Conservation (phyloP, 805 yeast genomes). For the Candida boleticola region DNA sequence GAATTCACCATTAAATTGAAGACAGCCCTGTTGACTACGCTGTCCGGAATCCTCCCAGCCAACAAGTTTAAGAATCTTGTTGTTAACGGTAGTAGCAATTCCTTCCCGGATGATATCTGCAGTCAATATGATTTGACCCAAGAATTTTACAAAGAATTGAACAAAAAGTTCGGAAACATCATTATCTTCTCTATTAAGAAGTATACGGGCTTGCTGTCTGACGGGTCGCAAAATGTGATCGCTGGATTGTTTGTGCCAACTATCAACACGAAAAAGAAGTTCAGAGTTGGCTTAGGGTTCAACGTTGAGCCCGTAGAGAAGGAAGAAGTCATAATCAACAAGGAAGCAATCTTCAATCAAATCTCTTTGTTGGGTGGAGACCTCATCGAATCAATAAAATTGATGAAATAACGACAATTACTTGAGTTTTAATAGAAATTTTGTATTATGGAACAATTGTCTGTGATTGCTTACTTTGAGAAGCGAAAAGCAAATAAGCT, state of each 20-base stretch:
- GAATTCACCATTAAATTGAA: conserved; percentile 72
- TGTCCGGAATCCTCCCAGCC: conserved; percentile 57
- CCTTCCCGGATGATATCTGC: conserved; percentile 45
- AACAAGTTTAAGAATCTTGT: conserved; percentile 62
- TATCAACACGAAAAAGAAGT: conserved; percentile 57
- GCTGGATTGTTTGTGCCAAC: conserved; percentile 81
- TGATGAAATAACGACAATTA: background rate
- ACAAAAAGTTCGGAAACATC: conserved; percentile 60
- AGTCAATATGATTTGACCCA: conserved; percentile 59
- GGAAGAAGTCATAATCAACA: conserved; percentile 61
- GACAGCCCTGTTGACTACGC: conserved; percentile 38
- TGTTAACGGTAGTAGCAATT: conserved; percentile 27
- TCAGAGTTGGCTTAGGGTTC: conserved; percentile 76
- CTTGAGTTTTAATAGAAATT: too few species aligned
- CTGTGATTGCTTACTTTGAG: too few species aligned
- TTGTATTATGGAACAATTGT: background rate
- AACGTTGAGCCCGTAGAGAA: conserved; percentile 60
- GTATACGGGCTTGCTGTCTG: conserved; percentile 44
- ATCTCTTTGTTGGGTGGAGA: conserved; percentile 70
- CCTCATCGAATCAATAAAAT: conserved; percentile 31
- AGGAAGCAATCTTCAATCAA: conserved; percentile 70
- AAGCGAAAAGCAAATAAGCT: too few species aligned
- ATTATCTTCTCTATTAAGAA: conserved; percentile 67
- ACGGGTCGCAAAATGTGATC: conserved; percentile 59
- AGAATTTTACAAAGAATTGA: conserved; percentile 59